Conservation (phyloP, 148 eudicot species). For the Heliamphora exappendiculata region DNA sequence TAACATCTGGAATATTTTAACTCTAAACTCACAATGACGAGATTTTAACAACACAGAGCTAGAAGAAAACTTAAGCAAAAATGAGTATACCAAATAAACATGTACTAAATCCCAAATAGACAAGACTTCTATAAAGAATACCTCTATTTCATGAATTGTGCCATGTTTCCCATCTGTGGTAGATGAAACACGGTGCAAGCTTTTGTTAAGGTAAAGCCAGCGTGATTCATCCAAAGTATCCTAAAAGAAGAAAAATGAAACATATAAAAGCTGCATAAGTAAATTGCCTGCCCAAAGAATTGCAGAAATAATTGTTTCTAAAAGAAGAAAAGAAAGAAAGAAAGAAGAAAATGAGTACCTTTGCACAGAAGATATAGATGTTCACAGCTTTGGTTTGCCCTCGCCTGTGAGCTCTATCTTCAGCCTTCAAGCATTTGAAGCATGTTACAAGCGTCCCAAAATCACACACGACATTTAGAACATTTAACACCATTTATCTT, state of each 20-base stretch:
- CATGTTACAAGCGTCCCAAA: conserved; percentile 4
- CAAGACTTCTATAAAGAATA: conserved; percentile 19
- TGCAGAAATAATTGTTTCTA: neutral
- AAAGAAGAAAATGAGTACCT: conserved; percentile 34
- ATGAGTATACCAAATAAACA: neutral
- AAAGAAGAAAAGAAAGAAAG: neutral
- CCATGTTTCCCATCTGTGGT: conserved; percentile 83
- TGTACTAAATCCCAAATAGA: neutral
- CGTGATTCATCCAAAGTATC: conserved; percentile 76
- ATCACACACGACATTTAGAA: too few relatives aligned
- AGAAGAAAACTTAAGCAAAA: neutral
- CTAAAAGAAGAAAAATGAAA: conserved; percentile 29
- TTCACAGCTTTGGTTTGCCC: conserved; percentile 92
- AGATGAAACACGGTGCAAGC: conserved; percentile 75
- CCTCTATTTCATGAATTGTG: conserved; percentile 63
- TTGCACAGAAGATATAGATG: conserved; percentile 86
- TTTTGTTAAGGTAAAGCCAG: conserved; percentile 71
- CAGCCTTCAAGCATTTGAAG: conserved; percentile 53
- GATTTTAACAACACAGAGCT: neutral
- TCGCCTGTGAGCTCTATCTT: conserved; percentile 90
- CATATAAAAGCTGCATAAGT: neutral
- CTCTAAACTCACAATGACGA: neutral
- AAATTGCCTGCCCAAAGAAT: neutral
- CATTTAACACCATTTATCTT: neutral
- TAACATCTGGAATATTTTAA: neutral